Evolutionary conservation across 202 grass and related monocot genomes (phyloP).

Genomic region (Eragrostis tef): DNA sequence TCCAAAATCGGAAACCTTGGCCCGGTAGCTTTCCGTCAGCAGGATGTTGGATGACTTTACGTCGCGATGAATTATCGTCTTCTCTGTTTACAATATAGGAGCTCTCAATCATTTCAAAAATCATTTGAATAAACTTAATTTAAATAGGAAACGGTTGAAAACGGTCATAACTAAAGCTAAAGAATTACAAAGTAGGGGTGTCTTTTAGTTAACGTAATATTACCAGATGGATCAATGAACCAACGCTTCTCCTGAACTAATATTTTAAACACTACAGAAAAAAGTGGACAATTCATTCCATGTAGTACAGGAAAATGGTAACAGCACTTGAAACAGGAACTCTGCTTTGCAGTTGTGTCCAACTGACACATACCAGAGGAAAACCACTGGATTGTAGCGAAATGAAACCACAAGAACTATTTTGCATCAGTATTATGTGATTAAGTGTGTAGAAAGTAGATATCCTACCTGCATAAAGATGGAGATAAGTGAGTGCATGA

Average conservation of each 20-base stretch:
- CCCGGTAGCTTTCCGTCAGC: constrained; percentile 81
- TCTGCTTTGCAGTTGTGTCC: not conserved
- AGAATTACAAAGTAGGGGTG: not conserved
- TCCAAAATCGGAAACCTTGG: constrained; percentile 90
- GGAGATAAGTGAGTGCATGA: constrained; percentile 93
- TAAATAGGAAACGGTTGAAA: not conserved
- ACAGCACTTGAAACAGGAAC: not conserved
- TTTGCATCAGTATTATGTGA: constrained; percentile 27
- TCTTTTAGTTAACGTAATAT: constrained; percentile 5
- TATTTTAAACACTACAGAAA: not conserved
- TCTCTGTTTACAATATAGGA: constrained; percentile 66
- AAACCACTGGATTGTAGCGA: not conserved
- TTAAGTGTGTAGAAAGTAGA: not conserved
- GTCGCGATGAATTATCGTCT: constrained; percentile 96
- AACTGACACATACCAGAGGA: not conserved
- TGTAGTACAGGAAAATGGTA: not conserved
- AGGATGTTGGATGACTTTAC: constrained; percentile 98
- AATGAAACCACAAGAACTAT: not conserved
- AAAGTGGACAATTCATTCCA: constrained; percentile 3
- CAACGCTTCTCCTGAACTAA: constrained; percentile 8
- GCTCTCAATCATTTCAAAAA: constrained; percentile 17
- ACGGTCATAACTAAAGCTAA: not conserved
- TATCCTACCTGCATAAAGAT: constrained; percentile 87
- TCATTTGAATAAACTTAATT: not conserved
- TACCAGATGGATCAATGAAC: not conserved